Conservation (phyloP, 768 basidiomycete species). For the Lentinula edodes region DNA sequence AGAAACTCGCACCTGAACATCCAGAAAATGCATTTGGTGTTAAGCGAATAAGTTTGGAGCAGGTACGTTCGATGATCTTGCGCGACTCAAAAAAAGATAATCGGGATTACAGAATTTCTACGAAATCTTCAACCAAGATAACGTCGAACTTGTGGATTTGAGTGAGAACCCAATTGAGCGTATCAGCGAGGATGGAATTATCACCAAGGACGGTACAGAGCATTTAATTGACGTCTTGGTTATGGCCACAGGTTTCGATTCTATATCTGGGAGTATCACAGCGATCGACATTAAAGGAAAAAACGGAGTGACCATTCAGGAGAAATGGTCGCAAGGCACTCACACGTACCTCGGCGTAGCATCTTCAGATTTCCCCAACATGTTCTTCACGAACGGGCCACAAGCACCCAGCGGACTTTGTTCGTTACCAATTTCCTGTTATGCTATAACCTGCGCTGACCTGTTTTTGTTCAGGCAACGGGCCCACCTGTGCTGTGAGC, state of each 20-base stretch:
- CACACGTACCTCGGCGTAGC: constrained; percentile 13
- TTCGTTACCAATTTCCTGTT: background rate
- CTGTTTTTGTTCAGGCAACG: constrained; percentile 1
- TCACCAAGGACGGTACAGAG: constrained; percentile 3
- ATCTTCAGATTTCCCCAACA: constrained; percentile 11
- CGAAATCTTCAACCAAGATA: constrained; percentile 8
- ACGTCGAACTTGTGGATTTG: constrained; percentile 4
- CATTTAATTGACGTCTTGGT: constrained; percentile 7
- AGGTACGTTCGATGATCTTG: background rate
- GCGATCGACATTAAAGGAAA: constrained; percentile 14
- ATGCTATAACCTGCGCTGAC: background rate
- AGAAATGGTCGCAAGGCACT: constrained; percentile 11
- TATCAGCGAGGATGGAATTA: background rate
- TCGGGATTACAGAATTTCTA: background rate
- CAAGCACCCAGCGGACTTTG: constrained; percentile 12
- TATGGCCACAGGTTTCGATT: constrained; percentile 12
- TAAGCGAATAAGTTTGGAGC: constrained; percentile 10
- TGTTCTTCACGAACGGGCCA: constrained; percentile 14
- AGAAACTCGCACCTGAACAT: constrained; percentile 10
- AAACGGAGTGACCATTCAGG: constrained; percentile 10
- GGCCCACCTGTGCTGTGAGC: constrained; percentile 11
- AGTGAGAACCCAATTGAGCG: constrained; percentile 1
- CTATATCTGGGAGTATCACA: constrained; percentile 10
- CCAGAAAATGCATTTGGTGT: constrained; percentile 9
- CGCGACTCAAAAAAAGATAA: background rate